Evolutionary conservation across 208 protist species (phyloP), one percentile per base, ranked within the genome.

Genomic region (Herpetomonas muscarum): DNA sequence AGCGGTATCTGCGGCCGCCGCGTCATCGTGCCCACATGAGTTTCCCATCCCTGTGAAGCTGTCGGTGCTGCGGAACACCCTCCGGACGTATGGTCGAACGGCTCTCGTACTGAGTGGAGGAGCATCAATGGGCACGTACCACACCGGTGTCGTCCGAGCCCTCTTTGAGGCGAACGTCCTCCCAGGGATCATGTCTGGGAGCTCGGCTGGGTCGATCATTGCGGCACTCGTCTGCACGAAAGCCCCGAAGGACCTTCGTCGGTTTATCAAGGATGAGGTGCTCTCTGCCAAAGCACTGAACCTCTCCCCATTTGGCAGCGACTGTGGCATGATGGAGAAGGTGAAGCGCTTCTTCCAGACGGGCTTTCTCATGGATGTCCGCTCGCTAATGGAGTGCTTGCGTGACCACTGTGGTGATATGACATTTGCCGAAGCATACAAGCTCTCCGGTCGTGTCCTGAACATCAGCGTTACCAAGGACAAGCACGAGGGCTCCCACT

Each of bases 381-480:
- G 68, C 2, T 72, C 65, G 25, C 68, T 96, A 32, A 84, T 88
- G 71, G 67, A 80, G 46, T 89, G 70, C 57, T 64, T 90, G 46
- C 71, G 74, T 17, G 47, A 44, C 22, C 92, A 80, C 45, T 74
- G 85, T 6, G 89, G 92, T 19, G 81, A 96, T 62, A 46, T 94
- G 17, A 97, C 89, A 12, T 96, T 96, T 68, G 58, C 62, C 13
- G 87, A 96, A 55, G 89, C 87, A 13, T 96, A 89, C 58, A 49
- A 78, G 32, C 55, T 76, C 48, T 91, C 74, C 9, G 85, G 86
- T 15, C 55, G 76, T 19, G 70, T 90, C 22, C 69, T 97, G 55
- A 96, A 96, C 64, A 82, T 97, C 0, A 90, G 72, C 28, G 85
- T 97, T 6, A 80, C 67, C 17, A 69, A 69, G 39, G 70, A 74